Conservation (phyloP, 1,139 yeast genomes). For the Pichia sorboxylosa region DNA sequence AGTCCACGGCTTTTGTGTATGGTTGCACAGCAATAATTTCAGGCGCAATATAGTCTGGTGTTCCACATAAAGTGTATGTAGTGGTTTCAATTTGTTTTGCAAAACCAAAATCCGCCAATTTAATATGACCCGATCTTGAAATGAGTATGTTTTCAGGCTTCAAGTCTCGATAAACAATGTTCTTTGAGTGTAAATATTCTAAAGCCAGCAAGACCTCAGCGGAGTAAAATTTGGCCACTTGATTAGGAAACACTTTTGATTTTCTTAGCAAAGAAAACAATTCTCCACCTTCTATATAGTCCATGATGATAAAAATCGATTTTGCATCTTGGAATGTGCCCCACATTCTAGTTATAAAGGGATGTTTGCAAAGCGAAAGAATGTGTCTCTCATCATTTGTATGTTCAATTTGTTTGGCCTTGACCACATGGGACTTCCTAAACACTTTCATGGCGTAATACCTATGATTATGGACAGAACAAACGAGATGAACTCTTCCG, state of each 20-base stretch:
- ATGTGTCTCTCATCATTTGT: conserved; percentile 52
- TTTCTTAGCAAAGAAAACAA: conserved; percentile 43
- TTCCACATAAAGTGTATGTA: conserved; percentile 53
- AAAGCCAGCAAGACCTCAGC: conserved; percentile 50
- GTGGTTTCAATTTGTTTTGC: conserved; percentile 50
- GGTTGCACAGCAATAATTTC: conserved; percentile 54
- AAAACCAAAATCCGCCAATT: conserved; percentile 51
- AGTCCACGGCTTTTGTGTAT: conserved; percentile 50
- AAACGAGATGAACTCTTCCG: conserved; percentile 50
- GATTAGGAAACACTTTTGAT: conserved; percentile 50
- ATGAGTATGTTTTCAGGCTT: conserved; percentile 50
- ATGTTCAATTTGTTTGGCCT: conserved; percentile 53
- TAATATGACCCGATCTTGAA: conserved; percentile 49
- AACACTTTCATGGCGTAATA: conserved; percentile 50
- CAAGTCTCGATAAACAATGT: conserved; percentile 48
- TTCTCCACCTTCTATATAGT: conserved; percentile 55
- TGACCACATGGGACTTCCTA: conserved; percentile 46
- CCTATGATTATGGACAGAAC: conserved; percentile 48
- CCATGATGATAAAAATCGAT: conserved; percentile 51
- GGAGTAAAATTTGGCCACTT: conserved; percentile 53
- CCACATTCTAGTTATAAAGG: conserved; percentile 53
- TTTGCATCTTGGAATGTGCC: conserved; percentile 50
- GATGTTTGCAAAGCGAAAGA: conserved; percentile 45
- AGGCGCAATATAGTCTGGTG: conserved; percentile 56
- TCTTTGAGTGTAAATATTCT: conserved; percentile 46